Conservation (phyloP, 768 basidiomycete species). For the Psilocybe tampanensis region DNA sequence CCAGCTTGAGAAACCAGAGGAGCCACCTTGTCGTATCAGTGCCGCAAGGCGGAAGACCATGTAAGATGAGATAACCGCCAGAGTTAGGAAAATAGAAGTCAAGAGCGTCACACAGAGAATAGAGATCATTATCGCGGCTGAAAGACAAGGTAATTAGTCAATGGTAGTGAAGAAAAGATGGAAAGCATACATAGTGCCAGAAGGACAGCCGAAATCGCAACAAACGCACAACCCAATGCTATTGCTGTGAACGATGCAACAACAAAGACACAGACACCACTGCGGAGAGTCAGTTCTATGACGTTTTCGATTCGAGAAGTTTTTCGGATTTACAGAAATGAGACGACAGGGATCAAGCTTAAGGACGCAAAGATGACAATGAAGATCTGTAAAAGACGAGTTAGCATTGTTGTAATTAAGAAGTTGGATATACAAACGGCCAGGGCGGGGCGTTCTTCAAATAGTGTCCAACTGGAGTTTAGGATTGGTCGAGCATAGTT, state of each 20-base stretch:
- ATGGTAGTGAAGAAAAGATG: background rate
- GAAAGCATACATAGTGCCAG: constrained; percentile 21
- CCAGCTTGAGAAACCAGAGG: constrained; percentile 23
- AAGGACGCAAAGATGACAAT: constrained; percentile 20
- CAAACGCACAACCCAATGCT: constrained; percentile 19
- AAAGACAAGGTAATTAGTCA: background rate
- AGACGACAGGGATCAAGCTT: constrained; percentile 21
- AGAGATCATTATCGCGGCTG: constrained; percentile 22
- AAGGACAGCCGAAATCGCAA: constrained; percentile 18
- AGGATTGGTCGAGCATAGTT: constrained; percentile 22
- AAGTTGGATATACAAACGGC: constrained; percentile 17
- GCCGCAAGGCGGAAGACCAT: constrained; percentile 21
- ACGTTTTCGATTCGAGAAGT: background rate
- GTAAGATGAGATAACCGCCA: constrained; percentile 19
- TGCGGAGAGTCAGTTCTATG: background rate
- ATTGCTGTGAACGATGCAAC: constrained; percentile 14
- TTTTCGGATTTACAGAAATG: constrained; percentile 21
- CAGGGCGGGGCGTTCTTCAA: constrained; percentile 23
- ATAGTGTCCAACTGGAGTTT: constrained; percentile 7
- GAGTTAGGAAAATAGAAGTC: constrained; percentile 24
- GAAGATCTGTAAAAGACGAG: constrained; percentile 17
- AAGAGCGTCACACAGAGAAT: constrained; percentile 22
- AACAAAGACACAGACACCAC: constrained; percentile 18
- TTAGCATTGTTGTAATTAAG: background rate
- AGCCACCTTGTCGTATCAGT: constrained; percentile 21